Conservation (phyloP, 2,329 filamentous ascomycete genomes). For the Emydomyces testavorans region DNA sequence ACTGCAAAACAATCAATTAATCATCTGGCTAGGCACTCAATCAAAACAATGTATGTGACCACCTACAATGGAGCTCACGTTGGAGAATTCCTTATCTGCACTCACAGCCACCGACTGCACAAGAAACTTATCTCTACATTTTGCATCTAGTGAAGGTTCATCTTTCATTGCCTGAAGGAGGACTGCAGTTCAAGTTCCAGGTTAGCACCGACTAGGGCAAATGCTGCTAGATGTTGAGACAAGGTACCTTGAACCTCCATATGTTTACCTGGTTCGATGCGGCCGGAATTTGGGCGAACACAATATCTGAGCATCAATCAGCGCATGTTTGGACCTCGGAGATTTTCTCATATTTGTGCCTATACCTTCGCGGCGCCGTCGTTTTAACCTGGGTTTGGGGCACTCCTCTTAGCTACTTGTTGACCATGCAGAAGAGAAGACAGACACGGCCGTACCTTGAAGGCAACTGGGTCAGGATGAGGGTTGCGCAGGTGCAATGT, state of each 20-base stretch:
- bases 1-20: conserved; percentile 42
- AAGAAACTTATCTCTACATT: conserved; percentile 95
- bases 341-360: conserved; percentile 17
- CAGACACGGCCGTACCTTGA: conserved; percentile 41
- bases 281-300: conserved; percentile 90
- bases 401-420: conserved; percentile 20
- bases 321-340: conserved; percentile 3
- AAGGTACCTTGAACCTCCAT: conserved; percentile 79
- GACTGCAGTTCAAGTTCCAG: conserved; percentile 43
- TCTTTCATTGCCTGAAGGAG: conserved; percentile 97
- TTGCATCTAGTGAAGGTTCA: conserved; percentile 72
- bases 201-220: background rate
- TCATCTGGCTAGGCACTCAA: too few relatives aligned
- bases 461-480: conserved; percentile 48
- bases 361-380: conserved; percentile 95
- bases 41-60: conserved; percentile 7
- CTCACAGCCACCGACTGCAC: conserved; percentile 83
- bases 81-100: conserved; percentile 70
- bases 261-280: conserved; percentile 78
- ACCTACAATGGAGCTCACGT: conserved; percentile 67
- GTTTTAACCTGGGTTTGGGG: conserved; percentile 69
- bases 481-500: conserved; percentile 48
- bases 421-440: background rate
- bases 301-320: conserved; percentile 61
- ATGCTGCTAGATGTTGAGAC: background rate